Evolutionary conservation across 495 filamentous ascomycete genomes (phyloP).

Genomic region (Diplogelasinospora grovesii): DNA sequence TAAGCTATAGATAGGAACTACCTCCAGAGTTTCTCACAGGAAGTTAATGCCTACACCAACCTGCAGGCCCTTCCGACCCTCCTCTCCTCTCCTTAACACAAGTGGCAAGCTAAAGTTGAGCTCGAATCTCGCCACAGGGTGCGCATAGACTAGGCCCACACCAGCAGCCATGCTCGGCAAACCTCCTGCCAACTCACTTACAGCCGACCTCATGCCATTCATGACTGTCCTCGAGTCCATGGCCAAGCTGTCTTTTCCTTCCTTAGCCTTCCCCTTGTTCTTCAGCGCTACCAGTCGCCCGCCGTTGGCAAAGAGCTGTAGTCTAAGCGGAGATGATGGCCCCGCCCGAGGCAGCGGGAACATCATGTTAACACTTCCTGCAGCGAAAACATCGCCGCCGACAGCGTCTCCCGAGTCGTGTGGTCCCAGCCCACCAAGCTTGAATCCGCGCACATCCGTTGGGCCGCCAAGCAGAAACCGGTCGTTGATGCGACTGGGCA

Average conservation of each 20-base stretch:
- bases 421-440: constrained; percentile 78
- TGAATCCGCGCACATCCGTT: constrained; percentile 90
- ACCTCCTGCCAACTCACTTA: constrained; percentile 61
- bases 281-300: constrained; percentile 76
- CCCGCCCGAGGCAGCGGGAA: constrained; percentile 76
- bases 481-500: constrained; percentile 78
- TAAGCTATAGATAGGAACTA: no score
- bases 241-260: constrained; percentile 16
- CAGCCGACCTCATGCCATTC: constrained; percentile 45
- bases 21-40: constrained; percentile 54
- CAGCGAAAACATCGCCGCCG: constrained; percentile 86
- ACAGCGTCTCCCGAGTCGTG: constrained; percentile 78
- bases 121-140: constrained; percentile 87
- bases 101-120: constrained; percentile 88
- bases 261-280: constrained; percentile 41
- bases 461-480: constrained; percentile 93
- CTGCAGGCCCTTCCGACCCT: constrained; percentile 81
- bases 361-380: constrained; percentile 75
- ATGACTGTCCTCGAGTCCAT: constrained; percentile 39
- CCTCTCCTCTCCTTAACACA: constrained; percentile 72
- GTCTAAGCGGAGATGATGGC: constrained; percentile 70
- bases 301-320: constrained; percentile 88
- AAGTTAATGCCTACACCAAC: constrained; percentile 94
- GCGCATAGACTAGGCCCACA: constrained; percentile 86
- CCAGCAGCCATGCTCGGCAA: constrained; percentile 83